Evolutionary conservation across 345 rosid species (phyloP).

Genomic region (Camelina sativa): DNA sequence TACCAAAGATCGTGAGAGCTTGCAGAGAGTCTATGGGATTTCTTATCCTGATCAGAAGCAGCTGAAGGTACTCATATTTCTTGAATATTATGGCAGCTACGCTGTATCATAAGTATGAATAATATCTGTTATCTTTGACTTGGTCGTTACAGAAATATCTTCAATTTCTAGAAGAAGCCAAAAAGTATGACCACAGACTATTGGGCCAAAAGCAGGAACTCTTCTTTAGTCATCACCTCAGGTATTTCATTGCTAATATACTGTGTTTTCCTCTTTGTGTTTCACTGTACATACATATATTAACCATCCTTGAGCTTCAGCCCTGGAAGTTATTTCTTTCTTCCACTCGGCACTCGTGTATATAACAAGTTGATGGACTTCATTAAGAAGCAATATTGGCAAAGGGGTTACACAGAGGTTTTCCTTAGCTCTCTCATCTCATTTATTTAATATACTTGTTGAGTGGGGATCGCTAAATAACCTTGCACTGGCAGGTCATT

Average conservation of each 20-base stretch:
- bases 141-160: slow-evolving; percentile 67
- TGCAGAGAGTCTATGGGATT: slow-evolving; percentile 98
- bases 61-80: slow-evolving; percentile 61
- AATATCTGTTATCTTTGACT: slow-evolving; percentile 18
- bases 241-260: slow-evolving; percentile 49
- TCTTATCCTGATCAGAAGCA: slow-evolving; percentile 91
- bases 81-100: neutral
- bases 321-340: slow-evolving; percentile 99
- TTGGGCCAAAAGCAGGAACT: slow-evolving; percentile 93
- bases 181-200: slow-evolving; percentile 89
- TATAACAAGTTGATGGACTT: slow-evolving; percentile 87
- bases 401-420: slow-evolving; percentile 95
- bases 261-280: slow-evolving; percentile 6
- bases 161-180: slow-evolving; percentile 76
- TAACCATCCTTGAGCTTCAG: slow-evolving; percentile 52
- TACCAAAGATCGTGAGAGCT: slow-evolving; percentile 82
- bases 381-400: slow-evolving; percentile 71
- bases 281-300: slow-evolving; percentile 25
- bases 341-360: slow-evolving; percentile 84
- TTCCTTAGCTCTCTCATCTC: slow-evolving; percentile 2
- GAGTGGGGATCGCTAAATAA: slow-evolving; percentile 24
- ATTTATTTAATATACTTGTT: slow-evolving; percentile 17
- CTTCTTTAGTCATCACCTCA: slow-evolving; percentile 84
- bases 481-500: slow-evolving; percentile 66
- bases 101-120: neutral